These are phyloP conservation scores for Incumbomyces lentus DNA, from an alignment of 2,329 filamentous ascomycete genomes.

Conservation along the genomic window DNA sequence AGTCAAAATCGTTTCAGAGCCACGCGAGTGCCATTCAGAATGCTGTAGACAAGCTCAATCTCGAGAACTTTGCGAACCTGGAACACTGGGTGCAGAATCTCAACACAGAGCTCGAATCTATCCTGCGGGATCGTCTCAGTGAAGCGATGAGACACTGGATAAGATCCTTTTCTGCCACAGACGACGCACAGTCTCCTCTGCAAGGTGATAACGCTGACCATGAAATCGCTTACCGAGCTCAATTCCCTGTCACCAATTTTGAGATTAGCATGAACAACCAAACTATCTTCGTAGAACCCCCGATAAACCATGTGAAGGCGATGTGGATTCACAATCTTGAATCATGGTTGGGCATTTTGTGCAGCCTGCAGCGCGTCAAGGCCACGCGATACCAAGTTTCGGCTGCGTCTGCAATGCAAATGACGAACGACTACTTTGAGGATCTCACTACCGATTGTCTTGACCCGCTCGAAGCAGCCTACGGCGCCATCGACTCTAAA, in stretches of 20 bases:
- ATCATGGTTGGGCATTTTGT: slow-evolving; percentile 84
- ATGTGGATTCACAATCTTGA: slow-evolving; percentile 91
- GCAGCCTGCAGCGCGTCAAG: slow-evolving; percentile 87
- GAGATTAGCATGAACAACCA: slow-evolving; percentile 98
- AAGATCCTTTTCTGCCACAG: slow-evolving; percentile 59
- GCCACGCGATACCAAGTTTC: slow-evolving; percentile 90
- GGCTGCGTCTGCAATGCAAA: slow-evolving; percentile 49
- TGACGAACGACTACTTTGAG: slow-evolving; percentile 63
- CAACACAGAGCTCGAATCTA: slow-evolving; percentile 74
- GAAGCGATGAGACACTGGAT: slow-evolving; percentile 82
- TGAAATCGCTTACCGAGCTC: slow-evolving; percentile 25
- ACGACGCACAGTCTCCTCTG: slow-evolving; percentile 17
- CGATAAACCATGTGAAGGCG: slow-evolving; percentile 79
- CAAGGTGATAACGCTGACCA: slow-evolving; percentile 15
- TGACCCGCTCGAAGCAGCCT: slow-evolving; percentile 66
- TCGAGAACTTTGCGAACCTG: slow-evolving; percentile 93
- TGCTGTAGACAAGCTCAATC: slow-evolving; percentile 87
- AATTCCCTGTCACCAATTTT: slow-evolving; percentile 54
- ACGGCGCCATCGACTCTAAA: slow-evolving; percentile 73
- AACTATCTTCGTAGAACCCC: slow-evolving; percentile 91
- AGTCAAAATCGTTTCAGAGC: slow-evolving; percentile 64
- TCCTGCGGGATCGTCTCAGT: slow-evolving; percentile 71
- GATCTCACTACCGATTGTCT: slow-evolving; percentile 78
- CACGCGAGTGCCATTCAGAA: slow-evolving; percentile 79
- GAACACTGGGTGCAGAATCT: slow-evolving; percentile 79